These are phyloP conservation scores for Xerocomus minutiporus DNA, from an alignment of 1,284 basidiomycete species.

Conservation along the genomic window DNA sequence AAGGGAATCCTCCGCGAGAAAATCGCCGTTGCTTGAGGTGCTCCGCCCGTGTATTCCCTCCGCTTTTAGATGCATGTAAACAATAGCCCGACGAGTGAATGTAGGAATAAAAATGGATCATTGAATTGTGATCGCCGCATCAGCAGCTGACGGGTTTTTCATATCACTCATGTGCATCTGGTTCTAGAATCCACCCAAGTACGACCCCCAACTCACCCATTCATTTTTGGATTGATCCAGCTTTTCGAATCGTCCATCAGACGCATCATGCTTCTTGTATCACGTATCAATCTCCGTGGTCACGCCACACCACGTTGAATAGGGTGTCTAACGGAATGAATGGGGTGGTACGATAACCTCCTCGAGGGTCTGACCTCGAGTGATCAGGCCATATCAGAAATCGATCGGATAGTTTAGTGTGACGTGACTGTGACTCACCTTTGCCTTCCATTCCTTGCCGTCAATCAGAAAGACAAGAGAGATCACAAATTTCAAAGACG, in stretches of 20 bases:
- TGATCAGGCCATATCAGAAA: not conserved
- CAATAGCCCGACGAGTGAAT: not conserved
- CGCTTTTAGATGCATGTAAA: not conserved
- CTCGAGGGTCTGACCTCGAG: not conserved
- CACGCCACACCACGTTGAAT: not conserved
- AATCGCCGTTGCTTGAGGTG: constrained; percentile 39
- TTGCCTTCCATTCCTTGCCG: not conserved
- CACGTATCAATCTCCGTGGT: not conserved
- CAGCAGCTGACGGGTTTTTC: not conserved
- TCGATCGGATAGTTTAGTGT: not conserved
- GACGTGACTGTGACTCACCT: not conserved
- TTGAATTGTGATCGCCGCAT: not conserved
- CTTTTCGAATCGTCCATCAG: too few species aligned
- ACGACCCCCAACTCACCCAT: not conserved
- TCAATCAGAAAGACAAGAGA: not conserved
- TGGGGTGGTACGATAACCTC: not conserved
- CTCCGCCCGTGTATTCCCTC: not conserved
- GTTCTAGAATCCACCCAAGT: not conserved
- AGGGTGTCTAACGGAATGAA: not conserved
- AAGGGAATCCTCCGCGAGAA: constrained; percentile 81
- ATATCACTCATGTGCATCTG: not conserved
- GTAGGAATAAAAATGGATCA: too few species aligned
- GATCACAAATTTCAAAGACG: not conserved
- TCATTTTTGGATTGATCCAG: not conserved
- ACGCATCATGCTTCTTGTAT: not conserved